These are phyloP conservation scores for Annona cherimola DNA, from an alignment of 164 flowering plant species.

Conservation along the genomic window DNA sequence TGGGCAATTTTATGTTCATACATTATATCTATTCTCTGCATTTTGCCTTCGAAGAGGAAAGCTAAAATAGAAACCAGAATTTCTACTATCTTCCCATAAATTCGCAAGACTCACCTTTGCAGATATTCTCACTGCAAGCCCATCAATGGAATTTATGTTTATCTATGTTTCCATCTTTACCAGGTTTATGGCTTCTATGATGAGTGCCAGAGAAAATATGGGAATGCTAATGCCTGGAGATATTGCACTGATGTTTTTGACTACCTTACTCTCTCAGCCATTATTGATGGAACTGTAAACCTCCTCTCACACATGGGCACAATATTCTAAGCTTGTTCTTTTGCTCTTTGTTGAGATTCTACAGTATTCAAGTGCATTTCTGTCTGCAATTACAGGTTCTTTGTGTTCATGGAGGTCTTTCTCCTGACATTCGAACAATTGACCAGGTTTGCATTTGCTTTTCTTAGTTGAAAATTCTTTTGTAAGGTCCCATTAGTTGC, in stretches of 20 bases:
- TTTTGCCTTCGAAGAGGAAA: neutral
- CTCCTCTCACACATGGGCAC: neutral
- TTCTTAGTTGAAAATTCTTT: neutral
- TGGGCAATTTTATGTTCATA: neutral
- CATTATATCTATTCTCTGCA: neutral
- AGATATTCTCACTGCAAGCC: neutral
- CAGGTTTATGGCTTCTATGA: constrained; percentile 97
- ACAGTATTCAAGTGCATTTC: neutral
- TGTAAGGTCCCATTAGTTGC: neutral
- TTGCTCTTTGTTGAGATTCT: neutral
- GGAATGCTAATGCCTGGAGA: constrained; percentile 99
- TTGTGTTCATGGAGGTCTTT: constrained; percentile 99
- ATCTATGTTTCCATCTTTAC: neutral
- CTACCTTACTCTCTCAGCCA: constrained; percentile 92
- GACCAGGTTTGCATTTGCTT: constrained; percentile 67
- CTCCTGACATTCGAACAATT: constrained; percentile 91
- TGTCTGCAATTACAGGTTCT: constrained; percentile 54
- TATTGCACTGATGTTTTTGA: constrained; percentile 99
- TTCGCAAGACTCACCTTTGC: neutral
- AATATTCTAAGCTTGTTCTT: neutral
- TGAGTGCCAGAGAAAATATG: constrained; percentile 99
- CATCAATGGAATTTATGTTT: neutral
- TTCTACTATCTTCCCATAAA: neutral
- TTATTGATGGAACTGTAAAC: constrained; percentile 93
- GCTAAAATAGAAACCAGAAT: neutral